A percentile compares a stretch with the other conserved stretches of the same genome.
Evolutionary conservation across 805 yeast species (phyloP).

Genomic region (Candida yuanshanica): DNA sequence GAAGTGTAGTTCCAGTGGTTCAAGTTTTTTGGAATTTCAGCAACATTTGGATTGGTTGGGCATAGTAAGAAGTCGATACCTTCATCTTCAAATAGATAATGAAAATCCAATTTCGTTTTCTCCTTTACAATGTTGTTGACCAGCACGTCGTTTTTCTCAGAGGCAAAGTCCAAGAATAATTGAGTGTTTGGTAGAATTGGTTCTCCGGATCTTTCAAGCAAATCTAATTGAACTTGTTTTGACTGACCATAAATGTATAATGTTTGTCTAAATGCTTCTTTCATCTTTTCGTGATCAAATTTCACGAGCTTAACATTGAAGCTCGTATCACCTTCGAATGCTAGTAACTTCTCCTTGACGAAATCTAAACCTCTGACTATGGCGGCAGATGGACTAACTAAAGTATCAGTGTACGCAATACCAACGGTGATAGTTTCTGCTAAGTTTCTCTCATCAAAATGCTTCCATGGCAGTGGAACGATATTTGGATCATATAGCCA

Average conservation of each 20-base stretch:
- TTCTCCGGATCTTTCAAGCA: conserved; percentile 60
- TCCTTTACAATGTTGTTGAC: conserved; percentile 55
- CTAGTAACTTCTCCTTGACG: conserved; percentile 43
- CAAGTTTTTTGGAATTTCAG: conserved; percentile 58
- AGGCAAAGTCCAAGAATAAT: conserved; percentile 53
- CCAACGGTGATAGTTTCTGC: conserved; percentile 50
- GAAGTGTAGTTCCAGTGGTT: conserved; percentile 79
- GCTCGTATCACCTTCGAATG: conserved; percentile 31
- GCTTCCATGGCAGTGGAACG: conserved; percentile 34
- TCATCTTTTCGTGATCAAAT: conserved; percentile 48
- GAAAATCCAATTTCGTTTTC: conserved; percentile 48
- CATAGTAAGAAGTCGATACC: conserved; percentile 60
- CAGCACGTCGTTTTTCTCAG: conserved; percentile 54
- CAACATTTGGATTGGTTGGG: conserved; percentile 65
- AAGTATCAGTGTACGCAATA: conserved; percentile 56
- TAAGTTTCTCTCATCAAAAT: conserved; percentile 19
- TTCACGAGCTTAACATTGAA: conserved; percentile 41
- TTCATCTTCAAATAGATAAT: conserved; percentile 45
- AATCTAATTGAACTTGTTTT: conserved; percentile 48
- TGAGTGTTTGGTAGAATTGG: conserved; percentile 61
- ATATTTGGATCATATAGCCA: conserved; percentile 44
- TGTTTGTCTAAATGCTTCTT: conserved; percentile 49
- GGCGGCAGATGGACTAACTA: conserved; percentile 63
- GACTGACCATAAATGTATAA: conserved; percentile 52
- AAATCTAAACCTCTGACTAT: conserved; percentile 48